Evolutionary conservation across 2,329 filamentous ascomycete genomes (phyloP), one percentile per base, ranked within the genome.

Genomic region (Sclerotinia subarctica): DNA sequence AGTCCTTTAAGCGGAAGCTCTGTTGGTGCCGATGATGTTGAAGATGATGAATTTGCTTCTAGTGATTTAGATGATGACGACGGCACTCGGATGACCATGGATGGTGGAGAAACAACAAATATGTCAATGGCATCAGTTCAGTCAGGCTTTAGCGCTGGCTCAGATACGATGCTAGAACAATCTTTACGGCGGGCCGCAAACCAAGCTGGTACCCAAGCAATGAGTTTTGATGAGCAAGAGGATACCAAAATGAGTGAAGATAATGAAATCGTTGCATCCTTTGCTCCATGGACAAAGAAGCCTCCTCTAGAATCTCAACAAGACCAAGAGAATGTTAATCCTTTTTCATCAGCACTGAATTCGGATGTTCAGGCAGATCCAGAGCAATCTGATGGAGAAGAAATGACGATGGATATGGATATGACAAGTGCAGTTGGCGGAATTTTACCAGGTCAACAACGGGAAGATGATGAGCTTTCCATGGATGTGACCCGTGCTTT

Each of bases 401-500:
- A 85, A 35, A 77, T 84, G 72, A 82, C 83, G 3, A 85, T 85
- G 81, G 83, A 85, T 71, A 83, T 85, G 84, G 84, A 87, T 26
- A 83, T 87, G 73, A 88, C 86, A 2, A 79, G 77, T 54, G 82
- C 83, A 11, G 79, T 87, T 56, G 86, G 86, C 5, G 81, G 83
- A n/a, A 88, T 88, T 54, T 68, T 79, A 53, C 70, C 75, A 32
- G 67, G 67, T 35, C 67, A 72, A 66, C 57, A 70, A 67, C 69
- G 70, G 35, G 78, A 78, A 69, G 79, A 82, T 64, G 75, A 82
- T 32, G 82, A 84, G 51, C 89, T 96, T 83, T 95, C 92, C 29
- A 97, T 98, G 94, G 94, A 98, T 74, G 92, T 97, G 10, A 97
- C 94, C 2, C 88, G 87, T 66, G 92, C 88, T 11, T 83, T 96